Percentiles rank a stretch among this genome's conserved stretches.
Evolutionary conservation across 2,329 filamentous ascomycete species (phyloP).

Genomic region (Talaromyces albobiverticillius): DNA sequence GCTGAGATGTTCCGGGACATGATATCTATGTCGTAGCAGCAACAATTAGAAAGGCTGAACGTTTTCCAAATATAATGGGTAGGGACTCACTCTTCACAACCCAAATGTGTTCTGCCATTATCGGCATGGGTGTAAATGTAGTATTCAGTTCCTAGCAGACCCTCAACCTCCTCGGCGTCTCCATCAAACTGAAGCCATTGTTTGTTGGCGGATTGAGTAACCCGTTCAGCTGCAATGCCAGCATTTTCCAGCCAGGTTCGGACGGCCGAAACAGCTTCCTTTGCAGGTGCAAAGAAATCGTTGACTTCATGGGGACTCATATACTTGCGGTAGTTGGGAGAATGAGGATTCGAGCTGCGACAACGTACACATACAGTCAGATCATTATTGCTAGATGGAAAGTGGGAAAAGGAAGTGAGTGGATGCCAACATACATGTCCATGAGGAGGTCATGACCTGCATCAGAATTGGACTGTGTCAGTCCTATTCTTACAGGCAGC

Average conservation of each 20-base stretch:
- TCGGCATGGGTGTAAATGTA: constrained; percentile 34
- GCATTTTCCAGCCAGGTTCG: constrained; percentile 26
- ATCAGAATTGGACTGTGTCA: constrained; percentile 26
- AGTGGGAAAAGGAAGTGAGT: too few relatives aligned
- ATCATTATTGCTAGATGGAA: too few relatives aligned
- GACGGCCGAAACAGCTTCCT: constrained; percentile 27
- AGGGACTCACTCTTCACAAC: constrained; percentile 42
- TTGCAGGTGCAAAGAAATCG: constrained; percentile 34
- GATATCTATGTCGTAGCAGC: constrained; percentile 22
- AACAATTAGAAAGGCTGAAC: neutral
- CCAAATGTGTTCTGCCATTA: constrained; percentile 32
- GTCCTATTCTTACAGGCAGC: constrained; percentile 19
- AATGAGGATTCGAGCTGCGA: constrained; percentile 35
- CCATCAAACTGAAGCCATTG: constrained; percentile 43
- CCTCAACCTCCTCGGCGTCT: constrained; percentile 35
- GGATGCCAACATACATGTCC: constrained; percentile 32
- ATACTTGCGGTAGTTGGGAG: constrained; percentile 34
- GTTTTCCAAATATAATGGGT: too few relatives aligned
- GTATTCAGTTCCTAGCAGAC: constrained; percentile 38
- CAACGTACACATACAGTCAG: too few relatives aligned
- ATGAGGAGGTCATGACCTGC: constrained; percentile 28
- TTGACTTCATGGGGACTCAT: constrained; percentile 30
- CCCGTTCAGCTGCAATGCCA: constrained; percentile 23
- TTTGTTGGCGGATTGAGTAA: constrained; percentile 29
- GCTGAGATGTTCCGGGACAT: constrained; percentile 27